Base-by-base conservation (phyloP, 148 eudicot genomes). In the Fallopia convolvulus region DNA sequence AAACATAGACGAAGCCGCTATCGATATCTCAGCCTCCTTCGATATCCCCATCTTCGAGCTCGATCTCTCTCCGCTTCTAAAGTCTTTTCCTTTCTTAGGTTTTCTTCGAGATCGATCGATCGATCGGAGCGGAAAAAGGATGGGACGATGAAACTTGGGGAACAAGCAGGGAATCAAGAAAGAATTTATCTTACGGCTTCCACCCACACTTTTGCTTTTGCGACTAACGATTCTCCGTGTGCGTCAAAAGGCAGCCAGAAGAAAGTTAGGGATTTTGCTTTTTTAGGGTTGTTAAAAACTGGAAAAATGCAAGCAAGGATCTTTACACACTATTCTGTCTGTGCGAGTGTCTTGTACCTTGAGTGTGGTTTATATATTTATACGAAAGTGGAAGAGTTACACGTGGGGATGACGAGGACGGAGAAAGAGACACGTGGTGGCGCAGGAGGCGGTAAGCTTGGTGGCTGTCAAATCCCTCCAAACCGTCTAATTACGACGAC, bases 1-100 rank as follows among this genome's bases (percentile, higher is more conserved):
- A 82, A 88, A 91, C 83, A 85, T 82, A 0, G 90, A 85, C 42
- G 93, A 83, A 3, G 90, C 89, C 4, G 89, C 92, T 1, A 93
- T 86, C 0, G 97, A 88, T 1, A 84, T 46, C 78, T 87, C 87
- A 49, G 87, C 88, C 23, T 86, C 89, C 17, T 82, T 88, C 53
- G 78, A 70, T 50, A 83, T 72, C 68, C 74, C 79, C 79, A 75
- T 74, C 40, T n/a, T 20, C 30, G 30, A 26, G 30, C 30, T 26
- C n/a, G n/a, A n/a, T 17, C 42, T 63, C 50, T 33, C 39, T 33
- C 39, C 1, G 39, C 3, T 33, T 33, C 39, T 3, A 33, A 33
- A 33, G 39, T 33, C 39, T 33, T 33, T 33, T 30, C 6, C 6
- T 36, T 18, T 39, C 46, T 68, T 66, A 14, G 18, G 5, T 63